Evolutionary conservation across 2,329 filamentous ascomycete species (phyloP).

Genomic region (Curvularia spicifera): DNA sequence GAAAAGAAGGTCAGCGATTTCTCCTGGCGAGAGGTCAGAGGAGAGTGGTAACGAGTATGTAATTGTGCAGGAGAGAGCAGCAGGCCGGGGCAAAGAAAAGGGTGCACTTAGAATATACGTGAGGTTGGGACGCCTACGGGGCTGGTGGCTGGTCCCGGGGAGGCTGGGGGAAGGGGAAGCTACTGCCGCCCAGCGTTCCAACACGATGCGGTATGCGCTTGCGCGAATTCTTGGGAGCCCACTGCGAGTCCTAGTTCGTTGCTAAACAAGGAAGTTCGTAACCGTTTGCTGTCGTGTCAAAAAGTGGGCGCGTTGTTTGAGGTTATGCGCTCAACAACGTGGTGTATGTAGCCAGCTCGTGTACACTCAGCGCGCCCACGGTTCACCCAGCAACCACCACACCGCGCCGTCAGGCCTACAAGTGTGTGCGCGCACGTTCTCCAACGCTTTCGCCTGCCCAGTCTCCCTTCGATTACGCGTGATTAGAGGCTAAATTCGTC

Average conservation of each 20-base stretch:
- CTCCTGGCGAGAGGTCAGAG: background rate
- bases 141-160: constrained; percentile 23
- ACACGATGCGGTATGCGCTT: constrained; percentile 15
- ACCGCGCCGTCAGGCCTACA: constrained; percentile 4
- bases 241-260: background rate
- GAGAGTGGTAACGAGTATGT: constrained; percentile 17
- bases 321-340: constrained; percentile 7
- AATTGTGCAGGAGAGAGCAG: constrained; percentile 22
- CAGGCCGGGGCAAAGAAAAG: constrained; percentile 38
- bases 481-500: constrained; percentile 1
- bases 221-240: constrained; percentile 10
- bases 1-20: constrained; percentile 21
- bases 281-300: constrained; percentile 11
- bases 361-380: constrained; percentile 5
- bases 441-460: constrained; percentile 9
- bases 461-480: constrained; percentile 1
- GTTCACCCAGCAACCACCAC: constrained; percentile 27
- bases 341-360: background rate
- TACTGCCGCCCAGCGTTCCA: constrained; percentile 11
- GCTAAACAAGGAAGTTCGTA: constrained; percentile 4
- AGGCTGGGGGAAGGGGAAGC: constrained; percentile 13
- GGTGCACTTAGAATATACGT: constrained; percentile 39
- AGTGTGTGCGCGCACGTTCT: constrained; percentile 13
- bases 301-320: constrained; percentile 7
- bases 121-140: constrained; percentile 30